Percentiles rank a stretch among this genome's conserved stretches.
Evolutionary conservation across 169 alveolate species (phyloP).

Genomic region (Plasmodium vinckei): DNA sequence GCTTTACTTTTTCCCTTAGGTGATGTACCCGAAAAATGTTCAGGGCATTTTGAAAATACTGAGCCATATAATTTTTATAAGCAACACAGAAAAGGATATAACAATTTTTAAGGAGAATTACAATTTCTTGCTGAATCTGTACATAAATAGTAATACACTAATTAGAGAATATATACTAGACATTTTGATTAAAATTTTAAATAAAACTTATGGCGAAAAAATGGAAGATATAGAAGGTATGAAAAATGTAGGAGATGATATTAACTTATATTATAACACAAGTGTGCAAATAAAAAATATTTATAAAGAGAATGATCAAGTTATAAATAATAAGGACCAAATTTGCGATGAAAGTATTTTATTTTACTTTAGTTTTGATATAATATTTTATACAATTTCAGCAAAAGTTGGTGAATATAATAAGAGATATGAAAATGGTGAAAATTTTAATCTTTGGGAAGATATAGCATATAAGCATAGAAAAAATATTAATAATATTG

Average conservation of each 20-base stretch:
- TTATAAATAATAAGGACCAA: not conserved
- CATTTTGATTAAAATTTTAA: constrained; percentile 50
- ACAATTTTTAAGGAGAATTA: constrained; percentile 56
- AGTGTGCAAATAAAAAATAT: not conserved
- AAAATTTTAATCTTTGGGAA: not conserved
- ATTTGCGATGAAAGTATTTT: constrained; percentile 31
- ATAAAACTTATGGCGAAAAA: constrained; percentile 37
- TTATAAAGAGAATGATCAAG: not conserved
- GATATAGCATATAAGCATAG: not conserved
- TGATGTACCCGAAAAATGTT: constrained; percentile 30
- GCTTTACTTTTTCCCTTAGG: not conserved
- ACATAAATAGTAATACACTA: constrained; percentile 35
- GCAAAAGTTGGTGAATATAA: constrained; percentile 13
- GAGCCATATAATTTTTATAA: constrained; percentile 54
- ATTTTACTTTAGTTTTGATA: constrained; percentile 63
- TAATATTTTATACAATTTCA: constrained; percentile 35
- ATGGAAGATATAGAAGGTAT: not conserved
- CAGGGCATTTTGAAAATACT: constrained; percentile 53
- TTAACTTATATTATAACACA: not conserved
- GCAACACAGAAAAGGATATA: constrained; percentile 59
- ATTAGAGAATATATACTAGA: constrained; percentile 46
- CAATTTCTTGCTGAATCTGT: constrained; percentile 50
- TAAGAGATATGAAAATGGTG: not conserved
- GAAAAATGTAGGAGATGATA: no score
- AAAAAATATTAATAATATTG: not conserved